Percentiles rank a stretch among this genome's conserved stretches.
Evolutionary conservation across 176 grass and related monocot species (phyloP).

Genomic region (Raddia distichophylla): DNA sequence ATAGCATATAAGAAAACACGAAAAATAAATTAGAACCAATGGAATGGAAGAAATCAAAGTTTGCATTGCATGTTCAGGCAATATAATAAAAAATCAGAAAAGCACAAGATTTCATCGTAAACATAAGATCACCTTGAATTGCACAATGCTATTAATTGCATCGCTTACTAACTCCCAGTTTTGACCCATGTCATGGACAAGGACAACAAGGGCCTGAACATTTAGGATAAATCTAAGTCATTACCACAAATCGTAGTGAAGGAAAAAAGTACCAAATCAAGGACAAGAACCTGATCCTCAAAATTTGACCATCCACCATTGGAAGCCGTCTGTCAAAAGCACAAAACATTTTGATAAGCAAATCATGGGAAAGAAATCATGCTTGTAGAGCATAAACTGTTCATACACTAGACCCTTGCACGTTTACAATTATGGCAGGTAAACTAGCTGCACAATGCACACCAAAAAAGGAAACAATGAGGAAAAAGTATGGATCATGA

Average conservation of each 20-base stretch:
- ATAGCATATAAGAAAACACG: conserved; percentile 28
- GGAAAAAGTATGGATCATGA: conserved; percentile 5
- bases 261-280: conserved; percentile 30
- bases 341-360: conserved; percentile 40
- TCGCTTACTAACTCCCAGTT: conserved; percentile 97
- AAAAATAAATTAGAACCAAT: conserved; percentile 7
- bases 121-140: conserved; percentile 69
- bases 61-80: conserved; percentile 5
- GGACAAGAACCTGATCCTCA: conserved; percentile 84
- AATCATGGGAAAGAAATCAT: conserved; percentile 10
- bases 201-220: conserved; percentile 88
- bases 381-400: conserved; percentile 24
- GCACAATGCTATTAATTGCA: conserved; percentile 83
- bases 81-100: conserved; percentile 10
- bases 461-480: conserved; percentile 7
- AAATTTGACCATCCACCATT: conserved; percentile 84
- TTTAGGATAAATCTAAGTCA: conserved; percentile 37
- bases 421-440: conserved; percentile 21
- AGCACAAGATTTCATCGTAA: conserved; percentile 14
- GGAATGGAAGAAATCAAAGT: conserved; percentile 26
- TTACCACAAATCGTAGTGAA: conserved; percentile 26
- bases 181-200: conserved; percentile 97
- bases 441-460: background rate
- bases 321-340: conserved; percentile 64
- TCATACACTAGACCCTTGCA: conserved; percentile 30